Base-by-base conservation (phyloP, 2,329 filamentous ascomycete genomes). In the Aspergillus sp. region DNA sequence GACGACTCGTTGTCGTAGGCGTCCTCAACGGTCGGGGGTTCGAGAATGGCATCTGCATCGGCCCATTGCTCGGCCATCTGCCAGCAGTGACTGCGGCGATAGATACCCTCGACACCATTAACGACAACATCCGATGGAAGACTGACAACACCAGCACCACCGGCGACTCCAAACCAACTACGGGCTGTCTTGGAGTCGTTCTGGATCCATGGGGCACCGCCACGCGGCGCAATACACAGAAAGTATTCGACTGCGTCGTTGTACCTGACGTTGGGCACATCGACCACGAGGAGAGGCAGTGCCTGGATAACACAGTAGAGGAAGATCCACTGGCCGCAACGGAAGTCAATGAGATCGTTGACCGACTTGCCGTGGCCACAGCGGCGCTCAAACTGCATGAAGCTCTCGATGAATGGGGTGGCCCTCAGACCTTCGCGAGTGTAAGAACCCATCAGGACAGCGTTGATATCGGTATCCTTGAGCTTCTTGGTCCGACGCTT, bases 361-460 rank as follows among this genome's bases (percentile, higher is more conserved):
- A 73, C 50, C 22, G 56, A 70, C 56, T 73, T 74, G 3, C 71
- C 70, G 30, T 68, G 63, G 7, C 67, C 72, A 15, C 57, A 64
- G 25, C 68, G 67, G 7, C 74, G 69, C 55, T 76, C 74, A 48
- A 74, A 75, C 41, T 69, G 64, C 66, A 74, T 72, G 48, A 75
- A 76, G 25, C 66, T 65, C 52, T 75, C 71, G 25, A 76, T 66
- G 53, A 74, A 76, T 1, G 66, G 56, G 1, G 72, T 75, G 13
- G 72, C 67, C 41, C 68, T 70, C 57, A 75, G 80, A 1, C 83
- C 82, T 55, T 91, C 87, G 41, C 82, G 79, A 56, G 95, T 95
- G 69, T 90, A 90, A 0, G 86, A 85, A 52, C 84, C 84, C 62
- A 85, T 83, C n/a, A 96, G 71, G 30, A 95, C 77, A 17, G 85